Percentiles rank a stretch among this genome's conserved stretches.
phyloP scores from a whole-genome alignment of 495 filamentous ascomycete genomes.

The Aspergillus taichungensis region DNA sequence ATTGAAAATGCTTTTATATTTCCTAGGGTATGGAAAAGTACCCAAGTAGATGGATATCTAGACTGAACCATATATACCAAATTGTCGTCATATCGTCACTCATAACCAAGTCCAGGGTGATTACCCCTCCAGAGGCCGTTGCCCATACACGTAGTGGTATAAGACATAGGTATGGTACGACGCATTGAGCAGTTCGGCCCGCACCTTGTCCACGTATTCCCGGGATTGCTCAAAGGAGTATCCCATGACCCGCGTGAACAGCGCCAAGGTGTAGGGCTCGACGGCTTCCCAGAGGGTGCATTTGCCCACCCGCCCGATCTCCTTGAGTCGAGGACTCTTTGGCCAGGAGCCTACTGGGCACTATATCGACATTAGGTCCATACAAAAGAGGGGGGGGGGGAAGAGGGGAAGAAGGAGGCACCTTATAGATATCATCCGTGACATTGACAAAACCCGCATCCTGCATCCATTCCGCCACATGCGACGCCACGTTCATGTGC shows the following conservation, averaged over 20 bases:
- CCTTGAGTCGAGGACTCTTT: slow-evolving; percentile 39
- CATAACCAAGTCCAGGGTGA: slow-evolving; percentile 1
- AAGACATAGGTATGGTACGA: slow-evolving; percentile 27
- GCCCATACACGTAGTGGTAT: slow-evolving; percentile 35
- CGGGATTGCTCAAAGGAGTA: slow-evolving; percentile 30
- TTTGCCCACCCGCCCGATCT: slow-evolving; percentile 36
- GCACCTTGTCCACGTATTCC: slow-evolving; percentile 25
- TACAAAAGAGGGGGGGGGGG: neutral
- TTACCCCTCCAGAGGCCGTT: slow-evolving; percentile 23
- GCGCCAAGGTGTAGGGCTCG: slow-evolving; percentile 42
- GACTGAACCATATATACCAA: neutral
- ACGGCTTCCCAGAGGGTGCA: slow-evolving; percentile 31
- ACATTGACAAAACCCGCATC: slow-evolving; percentile 28
- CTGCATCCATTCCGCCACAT: slow-evolving; percentile 18
- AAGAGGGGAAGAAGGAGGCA: slow-evolving; percentile 7
- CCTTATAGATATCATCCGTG: slow-evolving; percentile 33
- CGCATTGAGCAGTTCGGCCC: slow-evolving; percentile 21
- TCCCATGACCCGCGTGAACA: slow-evolving; percentile 48
- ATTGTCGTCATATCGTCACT: slow-evolving; percentile 9
- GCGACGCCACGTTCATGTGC: slow-evolving; percentile 24
- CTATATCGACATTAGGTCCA: slow-evolving; percentile 9
- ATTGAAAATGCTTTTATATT: too few relatives aligned
- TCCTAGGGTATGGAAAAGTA: too few relatives aligned
- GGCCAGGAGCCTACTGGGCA: slow-evolving; percentile 44
- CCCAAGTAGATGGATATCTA: too few relatives aligned